phyloP scores from a whole-genome alignment of 2,329 filamentous ascomycete genomes.

The Huntiella omanensis region DNA sequence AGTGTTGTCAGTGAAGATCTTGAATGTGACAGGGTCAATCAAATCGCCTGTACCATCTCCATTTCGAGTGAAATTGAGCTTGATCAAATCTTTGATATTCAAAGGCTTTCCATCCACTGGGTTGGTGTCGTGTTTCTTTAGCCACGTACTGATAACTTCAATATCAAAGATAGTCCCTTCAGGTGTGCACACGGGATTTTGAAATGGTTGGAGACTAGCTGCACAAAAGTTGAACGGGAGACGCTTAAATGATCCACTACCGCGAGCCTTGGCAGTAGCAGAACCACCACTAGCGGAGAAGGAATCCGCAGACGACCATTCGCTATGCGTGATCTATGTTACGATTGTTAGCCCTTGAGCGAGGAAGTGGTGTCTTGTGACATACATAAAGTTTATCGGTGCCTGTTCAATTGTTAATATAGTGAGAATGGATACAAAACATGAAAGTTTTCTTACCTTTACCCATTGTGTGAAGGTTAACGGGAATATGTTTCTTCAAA shows the following conservation, averaged over 20 bases:
- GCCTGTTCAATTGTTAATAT: constrained; percentile 14
- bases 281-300: constrained; percentile 66
- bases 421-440: not conserved
- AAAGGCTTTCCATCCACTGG: constrained; percentile 69
- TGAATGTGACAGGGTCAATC: constrained; percentile 92
- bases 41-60: constrained; percentile 42
- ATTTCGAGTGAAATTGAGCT: constrained; percentile 82
- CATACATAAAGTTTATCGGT: constrained; percentile 28
- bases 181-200: constrained; percentile 78
- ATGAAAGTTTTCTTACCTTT: constrained; percentile 10
- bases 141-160: constrained; percentile 83
- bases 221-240: constrained; percentile 98
- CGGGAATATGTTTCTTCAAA: not conserved
- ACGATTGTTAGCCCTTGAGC: not conserved
- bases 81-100: constrained; percentile 66
- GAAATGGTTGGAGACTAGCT: constrained; percentile 84
- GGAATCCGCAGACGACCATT: constrained; percentile 85
- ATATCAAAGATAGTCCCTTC: constrained; percentile 86
- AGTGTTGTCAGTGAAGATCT: constrained; percentile 94
- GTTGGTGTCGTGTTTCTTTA: constrained; percentile 84
- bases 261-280: constrained; percentile 38
- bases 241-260: constrained; percentile 52
- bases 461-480: constrained; percentile 8
- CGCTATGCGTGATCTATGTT: constrained; percentile 69
- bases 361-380: not conserved